These are phyloP conservation scores for Colletotrichum shisoi DNA, from an alignment of 2,329 filamentous ascomycete species.

Conservation along the genomic window DNA sequence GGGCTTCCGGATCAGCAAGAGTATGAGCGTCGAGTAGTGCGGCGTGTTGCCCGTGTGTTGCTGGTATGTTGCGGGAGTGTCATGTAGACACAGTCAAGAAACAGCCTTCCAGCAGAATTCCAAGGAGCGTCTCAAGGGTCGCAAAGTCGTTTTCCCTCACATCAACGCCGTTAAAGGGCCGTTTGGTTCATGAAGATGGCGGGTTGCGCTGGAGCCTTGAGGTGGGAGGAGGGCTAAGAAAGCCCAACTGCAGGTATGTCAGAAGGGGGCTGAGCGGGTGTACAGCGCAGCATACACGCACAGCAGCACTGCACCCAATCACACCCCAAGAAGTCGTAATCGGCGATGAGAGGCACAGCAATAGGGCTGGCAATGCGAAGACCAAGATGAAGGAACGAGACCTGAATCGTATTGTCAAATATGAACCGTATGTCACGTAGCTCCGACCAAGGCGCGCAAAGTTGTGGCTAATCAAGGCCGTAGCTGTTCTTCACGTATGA, in stretches of 20 bases:
- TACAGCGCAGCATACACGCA: constrained; percentile 28
- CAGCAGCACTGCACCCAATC: constrained; percentile 32
- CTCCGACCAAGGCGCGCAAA: constrained; percentile 15
- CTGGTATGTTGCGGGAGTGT: too few relatives aligned
- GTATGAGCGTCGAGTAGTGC: neutral
- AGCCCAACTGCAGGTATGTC: constrained; percentile 24
- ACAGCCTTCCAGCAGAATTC: constrained; percentile 1
- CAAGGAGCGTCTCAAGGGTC: neutral
- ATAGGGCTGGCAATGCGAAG: constrained; percentile 27
- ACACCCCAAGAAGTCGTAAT: constrained; percentile 30
- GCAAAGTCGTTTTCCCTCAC: neutral
- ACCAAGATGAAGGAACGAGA: neutral
- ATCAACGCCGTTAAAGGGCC: neutral
- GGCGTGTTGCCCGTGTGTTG: too few relatives aligned
- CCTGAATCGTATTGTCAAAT: neutral
- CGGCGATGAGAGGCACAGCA: constrained; percentile 31
- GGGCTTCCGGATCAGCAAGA: constrained; percentile 11
- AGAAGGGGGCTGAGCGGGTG: constrained; percentile 35
- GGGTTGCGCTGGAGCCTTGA: constrained; percentile 29
- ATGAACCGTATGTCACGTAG: neutral
- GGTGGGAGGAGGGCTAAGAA: constrained; percentile 29
- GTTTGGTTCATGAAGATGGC: constrained; percentile 30
- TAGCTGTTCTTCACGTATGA: constrained; percentile 26
- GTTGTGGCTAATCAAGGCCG: neutral
- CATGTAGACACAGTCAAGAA: neutral